These are phyloP conservation scores for Plectosphaerella cucumerina DNA, from an alignment of 2,329 filamentous ascomycete genomes.

Conservation along the genomic window DNA sequence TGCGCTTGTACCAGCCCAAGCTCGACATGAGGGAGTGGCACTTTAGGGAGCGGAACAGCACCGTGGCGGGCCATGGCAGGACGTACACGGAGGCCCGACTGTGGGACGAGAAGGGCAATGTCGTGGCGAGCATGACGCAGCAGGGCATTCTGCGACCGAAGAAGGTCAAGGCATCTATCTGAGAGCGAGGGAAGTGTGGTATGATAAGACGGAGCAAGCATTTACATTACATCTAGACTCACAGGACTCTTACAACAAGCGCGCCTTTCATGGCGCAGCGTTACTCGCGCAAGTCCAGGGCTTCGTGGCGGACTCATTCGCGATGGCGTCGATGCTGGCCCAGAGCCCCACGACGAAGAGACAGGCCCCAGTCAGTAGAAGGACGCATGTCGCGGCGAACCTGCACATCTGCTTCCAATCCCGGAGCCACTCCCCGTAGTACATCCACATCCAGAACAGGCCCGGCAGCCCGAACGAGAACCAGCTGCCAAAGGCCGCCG, in stretches of 20 bases:
- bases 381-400: conserved; percentile 24
- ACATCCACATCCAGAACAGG: conserved; percentile 43
- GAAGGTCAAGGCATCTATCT: background rate
- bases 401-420: conserved; percentile 22
- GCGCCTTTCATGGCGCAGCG: conserved; percentile 5
- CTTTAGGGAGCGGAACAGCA: conserved; percentile 34
- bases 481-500: conserved; percentile 62
- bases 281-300: conserved; percentile 32
- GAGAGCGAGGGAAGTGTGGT: background rate
- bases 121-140: conserved; percentile 45
- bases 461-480: conserved; percentile 52
- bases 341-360: conserved; percentile 34
- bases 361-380: conserved; percentile 27
- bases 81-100: conserved; percentile 39
- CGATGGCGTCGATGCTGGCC: conserved; percentile 32
- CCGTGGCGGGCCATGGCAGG: conserved; percentile 32
- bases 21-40: conserved; percentile 37
- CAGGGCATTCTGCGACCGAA: conserved; percentile 31
- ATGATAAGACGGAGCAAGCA: background rate
- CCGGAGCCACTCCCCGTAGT: conserved; percentile 35
- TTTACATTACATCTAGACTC: too few relatives aligned
- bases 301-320: conserved; percentile 19
- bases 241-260: too few relatives aligned
- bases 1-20: conserved; percentile 35
- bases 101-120: conserved; percentile 36